These are phyloP conservation scores for Eimeria nieschulzi DNA, from an alignment of 169 alveolate species.

Conservation along the genomic window DNA sequence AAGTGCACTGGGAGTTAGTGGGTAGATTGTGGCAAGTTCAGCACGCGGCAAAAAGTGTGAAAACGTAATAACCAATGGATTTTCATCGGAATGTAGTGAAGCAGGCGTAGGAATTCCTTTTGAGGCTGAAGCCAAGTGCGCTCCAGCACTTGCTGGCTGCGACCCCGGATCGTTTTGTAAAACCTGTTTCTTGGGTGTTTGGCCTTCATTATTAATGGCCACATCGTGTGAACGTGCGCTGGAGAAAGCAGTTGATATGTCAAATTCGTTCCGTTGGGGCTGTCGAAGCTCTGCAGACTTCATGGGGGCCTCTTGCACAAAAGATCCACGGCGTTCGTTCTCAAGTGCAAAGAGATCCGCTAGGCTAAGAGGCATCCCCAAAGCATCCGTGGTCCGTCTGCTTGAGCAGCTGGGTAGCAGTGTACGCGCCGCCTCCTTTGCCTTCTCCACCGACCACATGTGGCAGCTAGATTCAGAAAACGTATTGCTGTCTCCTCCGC, in stretches of 20 bases:
- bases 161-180: neutral
- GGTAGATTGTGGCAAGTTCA: conserved; percentile 54
- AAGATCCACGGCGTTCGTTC: conserved; percentile 55
- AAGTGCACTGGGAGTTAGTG: conserved; percentile 40
- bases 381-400: conserved; percentile 56
- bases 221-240: neutral
- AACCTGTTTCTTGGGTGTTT: neutral
- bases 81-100: neutral
- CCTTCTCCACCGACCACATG: conserved; percentile 12
- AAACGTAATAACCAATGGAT: conserved; percentile 35
- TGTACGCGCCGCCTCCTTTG: neutral
- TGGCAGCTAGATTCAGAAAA: conserved; percentile 3
- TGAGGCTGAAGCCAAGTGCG: neutral
- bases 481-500: neutral
- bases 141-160: neutral
- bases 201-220: neutral
- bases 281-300: neutral
- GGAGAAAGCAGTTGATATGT: neutral
- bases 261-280: neutral
- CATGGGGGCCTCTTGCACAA: neutral
- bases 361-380: conserved; percentile 67
- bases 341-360: conserved; percentile 52
- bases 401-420: conserved; percentile 24
- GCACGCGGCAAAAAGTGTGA: conserved; percentile 69
- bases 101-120: neutral